These are phyloP conservation scores for Coprinellus micaceus DNA, from an alignment of 768 basidiomycete species.

Conservation along the genomic window DNA sequence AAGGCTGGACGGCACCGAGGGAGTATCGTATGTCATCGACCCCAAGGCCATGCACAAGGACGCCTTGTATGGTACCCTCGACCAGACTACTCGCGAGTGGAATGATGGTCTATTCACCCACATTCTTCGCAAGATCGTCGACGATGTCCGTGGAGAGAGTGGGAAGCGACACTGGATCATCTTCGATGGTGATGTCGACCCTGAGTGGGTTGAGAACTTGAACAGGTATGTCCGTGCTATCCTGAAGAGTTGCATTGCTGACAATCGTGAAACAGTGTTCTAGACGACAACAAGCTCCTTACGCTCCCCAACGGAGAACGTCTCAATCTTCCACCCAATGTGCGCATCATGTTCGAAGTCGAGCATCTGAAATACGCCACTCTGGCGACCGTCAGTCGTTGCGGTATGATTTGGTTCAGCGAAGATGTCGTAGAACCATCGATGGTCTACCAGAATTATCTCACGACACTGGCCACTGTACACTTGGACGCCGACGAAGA, in stretches of 20 bases:
- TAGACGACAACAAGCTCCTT: slow-evolving; percentile 97
- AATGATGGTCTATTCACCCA: slow-evolving; percentile 98
- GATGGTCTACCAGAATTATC: slow-evolving; percentile 91
- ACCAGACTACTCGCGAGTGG: slow-evolving; percentile 97
- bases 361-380: slow-evolving; percentile 97
- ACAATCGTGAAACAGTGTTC: slow-evolving; percentile 56
- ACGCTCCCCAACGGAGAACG: slow-evolving; percentile 98
- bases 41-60: slow-evolving; percentile 99
- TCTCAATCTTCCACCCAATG: slow-evolving; percentile 92
- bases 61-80: slow-evolving; percentile 93
- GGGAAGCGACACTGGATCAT: slow-evolving; percentile 98
- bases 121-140: slow-evolving; percentile 94
- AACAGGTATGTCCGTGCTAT: slow-evolving; percentile 66
- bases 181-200: slow-evolving; percentile 99
- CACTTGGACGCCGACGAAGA: slow-evolving; percentile 91
- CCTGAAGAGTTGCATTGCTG: slow-evolving; percentile 5
- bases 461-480: slow-evolving; percentile 67
- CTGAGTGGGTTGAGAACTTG: slow-evolving; percentile 99
- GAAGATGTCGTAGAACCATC: slow-evolving; percentile 88
- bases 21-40: slow-evolving; percentile 94
- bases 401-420: slow-evolving; percentile 99
- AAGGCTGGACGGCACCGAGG: slow-evolving; percentile 87
- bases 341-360: slow-evolving; percentile 99
- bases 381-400: slow-evolving; percentile 97
- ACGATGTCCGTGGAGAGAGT: slow-evolving; percentile 97